Percentiles rank a stretch among this genome's conserved stretches.
phyloP scores from a whole-genome alignment of 352 stramenopile species.

The Phytophthora ohioensis region DNA sequence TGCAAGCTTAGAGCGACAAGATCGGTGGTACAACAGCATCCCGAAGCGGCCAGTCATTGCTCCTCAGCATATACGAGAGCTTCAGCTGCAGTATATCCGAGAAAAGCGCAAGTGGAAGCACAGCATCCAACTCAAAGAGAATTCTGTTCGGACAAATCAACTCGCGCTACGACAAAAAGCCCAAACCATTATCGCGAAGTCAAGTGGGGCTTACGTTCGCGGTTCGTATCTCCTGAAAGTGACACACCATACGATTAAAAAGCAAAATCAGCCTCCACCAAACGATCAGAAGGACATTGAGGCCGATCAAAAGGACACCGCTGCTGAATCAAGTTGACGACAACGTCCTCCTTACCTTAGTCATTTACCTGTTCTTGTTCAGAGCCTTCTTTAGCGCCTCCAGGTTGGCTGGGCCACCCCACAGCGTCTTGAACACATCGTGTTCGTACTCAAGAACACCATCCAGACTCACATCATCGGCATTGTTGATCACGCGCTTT shows the following conservation, averaged over 20 bases:
- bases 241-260: constrained; percentile 5
- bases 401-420: constrained; percentile 76
- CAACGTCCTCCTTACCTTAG: not conserved
- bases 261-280: not conserved
- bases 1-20: constrained; percentile 31
- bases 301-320: not conserved
- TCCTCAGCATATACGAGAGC: constrained; percentile 24
- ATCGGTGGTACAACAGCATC: constrained; percentile 52
- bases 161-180: constrained; percentile 39
- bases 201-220: constrained; percentile 40
- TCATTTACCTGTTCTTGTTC: constrained; percentile 45
- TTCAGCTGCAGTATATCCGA: constrained; percentile 16
- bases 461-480: constrained; percentile 72
- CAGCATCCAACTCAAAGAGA: constrained; percentile 9
- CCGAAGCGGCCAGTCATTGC: constrained; percentile 11
- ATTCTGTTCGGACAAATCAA: constrained; percentile 17
- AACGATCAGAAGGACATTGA: constrained; percentile 1
- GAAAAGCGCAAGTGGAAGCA: constrained; percentile 12
- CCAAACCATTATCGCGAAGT: constrained; percentile 34
- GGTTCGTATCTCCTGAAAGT: constrained; percentile 60
- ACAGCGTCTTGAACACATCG: constrained; percentile 66
- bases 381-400: constrained; percentile 58
- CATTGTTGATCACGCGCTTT: constrained; percentile 70
- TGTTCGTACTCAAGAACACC: constrained; percentile 68
- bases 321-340: not conserved